phyloP scores from a whole-genome alignment of 2,329 filamentous ascomycete species.

The Berkeleyomyces basicola region DNA sequence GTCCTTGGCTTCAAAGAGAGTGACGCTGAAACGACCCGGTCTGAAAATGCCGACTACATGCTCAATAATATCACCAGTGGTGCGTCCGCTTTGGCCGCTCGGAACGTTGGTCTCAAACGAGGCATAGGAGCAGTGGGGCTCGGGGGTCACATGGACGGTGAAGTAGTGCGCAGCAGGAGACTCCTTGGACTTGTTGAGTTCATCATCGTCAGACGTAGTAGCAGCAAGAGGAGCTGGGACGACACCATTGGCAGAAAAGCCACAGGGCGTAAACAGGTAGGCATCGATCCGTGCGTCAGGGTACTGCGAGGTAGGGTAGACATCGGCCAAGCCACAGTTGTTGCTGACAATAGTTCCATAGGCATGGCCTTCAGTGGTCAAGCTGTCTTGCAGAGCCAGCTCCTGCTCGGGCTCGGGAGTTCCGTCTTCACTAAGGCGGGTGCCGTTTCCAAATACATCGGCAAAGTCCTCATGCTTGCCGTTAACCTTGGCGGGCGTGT shows the following conservation, averaged over 20 bases:
- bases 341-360: slow-evolving; percentile 87
- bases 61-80: slow-evolving; percentile 79
- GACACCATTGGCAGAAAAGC: slow-evolving; percentile 93
- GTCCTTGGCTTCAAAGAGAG: slow-evolving; percentile 79
- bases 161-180: slow-evolving; percentile 66
- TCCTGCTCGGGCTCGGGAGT: slow-evolving; percentile 25
- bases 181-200: neutral
- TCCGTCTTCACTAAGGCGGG: slow-evolving; percentile 33
- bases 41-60: slow-evolving; percentile 94
- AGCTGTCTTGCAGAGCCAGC: slow-evolving; percentile 44
- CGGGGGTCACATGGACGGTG: slow-evolving; percentile 93
- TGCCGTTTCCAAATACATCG: slow-evolving; percentile 66
- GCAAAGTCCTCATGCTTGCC: slow-evolving; percentile 41
- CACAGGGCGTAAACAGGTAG: slow-evolving; percentile 91
- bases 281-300: slow-evolving; percentile 88
- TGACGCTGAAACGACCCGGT: slow-evolving; percentile 93
- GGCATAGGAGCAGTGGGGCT: slow-evolving; percentile 92
- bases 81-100: slow-evolving; percentile 68
- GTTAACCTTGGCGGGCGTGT: slow-evolving; percentile 8
- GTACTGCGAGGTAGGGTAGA: slow-evolving; percentile 76
- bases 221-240: slow-evolving; percentile 53
- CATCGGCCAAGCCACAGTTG: slow-evolving; percentile 68
- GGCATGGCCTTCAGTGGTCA: slow-evolving; percentile 86
- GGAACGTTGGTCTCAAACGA: slow-evolving; percentile 98
- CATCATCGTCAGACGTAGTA: slow-evolving; percentile 23